Evolutionary conservation across 2,329 filamentous ascomycete genomes (phyloP), one percentile per base, ranked within the genome.

Genomic region (Dactylellina haptotyla): DNA sequence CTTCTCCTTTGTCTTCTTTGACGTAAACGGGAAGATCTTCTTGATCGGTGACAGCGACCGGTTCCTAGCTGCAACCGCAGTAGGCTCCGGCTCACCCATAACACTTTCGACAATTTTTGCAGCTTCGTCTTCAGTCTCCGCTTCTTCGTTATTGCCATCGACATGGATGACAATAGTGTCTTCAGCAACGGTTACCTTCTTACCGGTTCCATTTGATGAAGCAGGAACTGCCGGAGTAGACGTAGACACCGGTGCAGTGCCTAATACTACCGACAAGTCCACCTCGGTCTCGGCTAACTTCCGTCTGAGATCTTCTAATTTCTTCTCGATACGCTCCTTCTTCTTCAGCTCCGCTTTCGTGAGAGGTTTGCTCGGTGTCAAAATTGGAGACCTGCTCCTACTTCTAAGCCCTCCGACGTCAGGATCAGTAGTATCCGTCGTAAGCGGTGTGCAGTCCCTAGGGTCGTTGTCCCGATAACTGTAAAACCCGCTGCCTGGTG

Each of bases 271-370:
- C 12, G 67, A 74, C 20, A 74, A 26, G 16, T 74, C 63, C 30
- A 66, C 18, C 54, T 67, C 61, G 4, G 69, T 41, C 43, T 74
- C 69, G 30, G 61, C 69, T 2, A 74, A 48, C 20, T 74, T 74
- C 48, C 58, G 50, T 16, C 65, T 62, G 8, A 74, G 56, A 12
- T 74, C 63, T 20, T 57, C 46, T 50, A 74, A 57, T 32, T 66
- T 72, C 48, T 74, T 74, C 18, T 67, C 61, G 14, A 74, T 45
- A 25, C 63, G 61, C 18, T 74, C 69, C 20, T 74, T 66, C 39
- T 74, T 66, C 56, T 74, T 74, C 20, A 57, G 69, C 28, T 74
- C 61, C 1, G 69, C 61, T 37, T 74, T 74, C 16, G 69, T 74
- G 6, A 74, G 69, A 6, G 62, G 69, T 32, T 63, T 74, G 16